A percentile compares a stretch with the other conserved stretches of the same genome.
Conservation (phyloP, 192 early-diverging fungal species). For the Backusella luteola region DNA sequence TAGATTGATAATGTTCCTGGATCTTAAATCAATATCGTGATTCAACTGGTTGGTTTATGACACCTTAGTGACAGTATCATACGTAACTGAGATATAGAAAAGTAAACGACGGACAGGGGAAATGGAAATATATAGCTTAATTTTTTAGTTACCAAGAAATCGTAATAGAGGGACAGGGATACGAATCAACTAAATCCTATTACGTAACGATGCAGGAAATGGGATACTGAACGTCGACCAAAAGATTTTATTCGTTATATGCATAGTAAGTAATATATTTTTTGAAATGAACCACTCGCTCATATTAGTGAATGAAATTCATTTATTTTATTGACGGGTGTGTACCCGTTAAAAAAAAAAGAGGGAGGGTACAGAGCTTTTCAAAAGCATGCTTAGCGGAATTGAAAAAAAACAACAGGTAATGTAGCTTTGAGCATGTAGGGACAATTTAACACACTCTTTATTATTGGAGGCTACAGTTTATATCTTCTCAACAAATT, state of each 20-base stretch:
- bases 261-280: background rate
- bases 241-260: background rate
- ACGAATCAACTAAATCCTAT: background rate
- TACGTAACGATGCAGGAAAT: background rate
- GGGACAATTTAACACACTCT: background rate
- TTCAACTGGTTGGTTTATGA: background rate
- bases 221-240: background rate
- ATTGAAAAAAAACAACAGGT: background rate
- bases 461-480: no score
- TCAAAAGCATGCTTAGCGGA: background rate
- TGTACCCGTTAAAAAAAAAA: background rate
- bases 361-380: background rate
- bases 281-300: background rate
- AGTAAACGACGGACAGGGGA: background rate
- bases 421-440: background rate
- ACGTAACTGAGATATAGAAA: background rate
- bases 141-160: no score
- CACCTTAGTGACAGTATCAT: background rate
- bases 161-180: background rate
- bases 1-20: constrained; percentile 15
- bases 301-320: background rate
- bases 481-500: no score
- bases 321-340: background rate
- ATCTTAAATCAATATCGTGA: background rate
- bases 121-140: no score